phyloP scores from a whole-genome alignment of 1,284 basidiomycete species.

The Leccinum griseonigrum region DNA sequence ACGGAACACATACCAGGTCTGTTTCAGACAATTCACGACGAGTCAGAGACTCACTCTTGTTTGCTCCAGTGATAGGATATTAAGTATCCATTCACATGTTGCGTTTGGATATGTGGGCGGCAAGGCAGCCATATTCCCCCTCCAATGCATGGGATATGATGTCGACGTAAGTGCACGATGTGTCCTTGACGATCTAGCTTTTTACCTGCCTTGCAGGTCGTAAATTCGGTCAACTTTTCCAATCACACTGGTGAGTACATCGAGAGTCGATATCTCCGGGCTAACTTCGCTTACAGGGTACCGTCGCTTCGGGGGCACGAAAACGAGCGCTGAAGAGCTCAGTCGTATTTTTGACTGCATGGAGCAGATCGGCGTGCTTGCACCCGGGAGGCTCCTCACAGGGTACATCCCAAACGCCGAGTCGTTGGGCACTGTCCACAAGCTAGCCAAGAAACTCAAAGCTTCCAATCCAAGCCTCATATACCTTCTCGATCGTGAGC shows the following conservation, averaged over 20 bases:
- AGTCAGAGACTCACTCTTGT: background rate
- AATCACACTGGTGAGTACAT: slow-evolving; percentile 84
- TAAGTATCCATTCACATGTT: slow-evolving; percentile 92
- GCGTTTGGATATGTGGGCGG: slow-evolving; percentile 94
- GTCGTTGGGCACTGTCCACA: slow-evolving; percentile 66
- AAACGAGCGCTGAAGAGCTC: slow-evolving; percentile 69
- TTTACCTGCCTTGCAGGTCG: slow-evolving; percentile 55
- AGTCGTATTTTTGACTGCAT: slow-evolving; percentile 64
- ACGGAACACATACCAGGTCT: slow-evolving; percentile 4
- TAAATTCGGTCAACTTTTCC: slow-evolving; percentile 94
- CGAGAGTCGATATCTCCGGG: background rate
- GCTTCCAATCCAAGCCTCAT: slow-evolving; percentile 58
- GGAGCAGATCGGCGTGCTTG: slow-evolving; percentile 65
- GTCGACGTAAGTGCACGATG: slow-evolving; percentile 79
- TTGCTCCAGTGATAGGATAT: slow-evolving; percentile 40
- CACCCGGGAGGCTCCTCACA: slow-evolving; percentile 68
- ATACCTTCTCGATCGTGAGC: slow-evolving; percentile 90
- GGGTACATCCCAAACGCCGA: slow-evolving; percentile 91
- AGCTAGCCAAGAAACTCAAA: slow-evolving; percentile 63
- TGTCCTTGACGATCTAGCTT: background rate
- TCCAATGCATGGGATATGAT: slow-evolving; percentile 94
- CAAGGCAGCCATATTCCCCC: slow-evolving; percentile 93
- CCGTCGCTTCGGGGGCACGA: slow-evolving; percentile 71
- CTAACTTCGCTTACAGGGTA: slow-evolving; percentile 54
- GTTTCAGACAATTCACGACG: background rate